Base-by-base conservation (phyloP, 208 protist genomes). In the Acanthamoeba culbertsoni region DNA sequence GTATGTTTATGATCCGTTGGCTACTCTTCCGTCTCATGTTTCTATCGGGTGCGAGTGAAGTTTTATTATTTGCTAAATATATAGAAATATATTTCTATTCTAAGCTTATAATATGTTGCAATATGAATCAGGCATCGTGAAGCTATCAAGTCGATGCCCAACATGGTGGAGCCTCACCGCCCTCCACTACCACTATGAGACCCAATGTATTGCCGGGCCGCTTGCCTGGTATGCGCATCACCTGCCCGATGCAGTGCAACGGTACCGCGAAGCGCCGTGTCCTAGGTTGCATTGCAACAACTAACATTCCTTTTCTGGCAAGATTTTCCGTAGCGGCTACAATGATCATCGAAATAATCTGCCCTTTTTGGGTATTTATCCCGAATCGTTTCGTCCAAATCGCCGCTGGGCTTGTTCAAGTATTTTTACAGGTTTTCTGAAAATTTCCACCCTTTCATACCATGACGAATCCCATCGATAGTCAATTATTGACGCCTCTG, bases 111-210 rank as follows among this genome's bases (percentile, higher is more conserved):
- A 23, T 53, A 2, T 6, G n/a, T 53, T 1, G 2, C 8, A 26
- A 6, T 40, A 4, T 31, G 7, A 10, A 35, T 1, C 75, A 86
- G 75, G 75, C 46, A 6, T 93, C 12, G 86, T 95, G 14, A 95
- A 95, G 63, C 86, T 95, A 46, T 84, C 77, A 2, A 89, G 86
- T 37, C 16, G 84, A 0, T 77, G 77, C 46, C 94, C 94, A 18
- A 93, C 95, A 42, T 96, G 95, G 95, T 94, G 91, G 62, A 48
- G 53, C 12, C 91, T 96, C 55, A 93, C 94, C 55, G 95, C 95
- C 18, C 91, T 96, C 82, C 63, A 91, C 53, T 95, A 86, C 84
- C 95, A 96, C 43, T 96, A 95, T 57, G 95, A 95, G 53, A 95
- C 92, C 23, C 95, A 96, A 91, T 95, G 94, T 73, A 93, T 96